A percentile compares a stretch with the other conserved stretches of the same genome.
phyloP scores from a whole-genome alignment of 2,329 filamentous ascomycete genomes.

The Claviceps sp. region DNA sequence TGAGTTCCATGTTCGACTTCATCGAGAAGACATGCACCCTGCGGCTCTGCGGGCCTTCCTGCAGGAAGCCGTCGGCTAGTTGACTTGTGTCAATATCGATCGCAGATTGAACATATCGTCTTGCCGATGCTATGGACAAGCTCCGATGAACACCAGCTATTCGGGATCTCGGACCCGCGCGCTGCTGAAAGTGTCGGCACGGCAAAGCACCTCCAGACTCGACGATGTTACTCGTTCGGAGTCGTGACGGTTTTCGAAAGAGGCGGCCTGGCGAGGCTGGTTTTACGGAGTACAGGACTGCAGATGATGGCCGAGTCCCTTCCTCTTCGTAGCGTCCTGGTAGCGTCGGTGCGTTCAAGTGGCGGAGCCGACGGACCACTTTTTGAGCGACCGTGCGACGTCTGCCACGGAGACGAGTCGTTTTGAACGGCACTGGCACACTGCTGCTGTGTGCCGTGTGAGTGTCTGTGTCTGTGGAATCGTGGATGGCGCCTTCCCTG shows the following conservation, averaged over 20 bases:
- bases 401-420: background rate
- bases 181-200: too few species aligned
- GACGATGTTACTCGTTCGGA: too few species aligned
- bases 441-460: background rate
- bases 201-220: too few species aligned
- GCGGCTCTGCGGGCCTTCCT: background rate
- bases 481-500: conserved; percentile 1
- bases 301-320: too few species aligned
- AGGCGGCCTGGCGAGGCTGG: too few species aligned
- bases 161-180: too few species aligned
- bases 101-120: background rate
- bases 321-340: background rate
- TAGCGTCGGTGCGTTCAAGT: background rate
- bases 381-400: background rate
- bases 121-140: background rate
- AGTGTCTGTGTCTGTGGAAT: background rate
- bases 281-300: too few species aligned
- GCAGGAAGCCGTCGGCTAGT: background rate
- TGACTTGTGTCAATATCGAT: background rate
- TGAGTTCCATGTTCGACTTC: background rate
- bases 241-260: too few species aligned
- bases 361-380: background rate
- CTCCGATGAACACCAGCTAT: background rate
- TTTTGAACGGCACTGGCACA: background rate
- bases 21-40: background rate